Base-by-base conservation (phyloP, 2,329 filamentous ascomycete species). In the Seiridium unicorne region DNA sequence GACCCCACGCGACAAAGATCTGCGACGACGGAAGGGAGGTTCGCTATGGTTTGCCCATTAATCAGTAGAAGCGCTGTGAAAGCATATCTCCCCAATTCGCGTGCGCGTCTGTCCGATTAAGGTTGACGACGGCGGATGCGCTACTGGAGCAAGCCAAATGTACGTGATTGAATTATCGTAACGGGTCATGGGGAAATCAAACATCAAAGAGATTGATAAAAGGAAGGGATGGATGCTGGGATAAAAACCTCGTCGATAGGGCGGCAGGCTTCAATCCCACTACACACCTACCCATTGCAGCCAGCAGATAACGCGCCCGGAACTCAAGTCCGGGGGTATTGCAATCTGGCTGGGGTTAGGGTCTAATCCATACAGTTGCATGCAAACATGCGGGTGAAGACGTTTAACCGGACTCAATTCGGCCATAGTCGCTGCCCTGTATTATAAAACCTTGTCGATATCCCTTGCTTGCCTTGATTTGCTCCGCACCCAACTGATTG, bases 261-360 rank as follows among this genome's bases (percentile, higher is more conserved):
- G 8, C n/a, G 7, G 51, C 6, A 49, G n/a, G 26, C 5, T 26
- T 32, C 9, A 26, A 49, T 49, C 10, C 31, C 13, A 31, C 26
- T 44, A 36, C 55, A 42, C 55, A 58, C 55, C 55, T 58, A 44
- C 55, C 55, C 32, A 44, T 42, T 49, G 26, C 31, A 58, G 55
- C 34, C 38, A 51, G 40, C 26, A 40, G 44, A 58, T 26, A 58
- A n/a, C 34, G 44, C 32, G 47, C 18, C 34, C 53, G 44, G 44
- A 11, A 40, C 3, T 38, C 35, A 26, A 36, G 34, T 44, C 51
- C 54, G 38, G 58, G 38, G 48, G 54, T 44, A 44, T 47, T 55
- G 34, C 55, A 58, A 49, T 51, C 38, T 58, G 55, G 34, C 31
- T 58, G 32, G 11, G 44, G 32, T 49, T 58, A 44, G 38, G 26